Percentiles rank a stretch among this genome's conserved stretches.
These are phyloP conservation scores for Phytopythium sindhum DNA, from an alignment of 352 stramenopile species.

Conservation along the genomic window DNA sequence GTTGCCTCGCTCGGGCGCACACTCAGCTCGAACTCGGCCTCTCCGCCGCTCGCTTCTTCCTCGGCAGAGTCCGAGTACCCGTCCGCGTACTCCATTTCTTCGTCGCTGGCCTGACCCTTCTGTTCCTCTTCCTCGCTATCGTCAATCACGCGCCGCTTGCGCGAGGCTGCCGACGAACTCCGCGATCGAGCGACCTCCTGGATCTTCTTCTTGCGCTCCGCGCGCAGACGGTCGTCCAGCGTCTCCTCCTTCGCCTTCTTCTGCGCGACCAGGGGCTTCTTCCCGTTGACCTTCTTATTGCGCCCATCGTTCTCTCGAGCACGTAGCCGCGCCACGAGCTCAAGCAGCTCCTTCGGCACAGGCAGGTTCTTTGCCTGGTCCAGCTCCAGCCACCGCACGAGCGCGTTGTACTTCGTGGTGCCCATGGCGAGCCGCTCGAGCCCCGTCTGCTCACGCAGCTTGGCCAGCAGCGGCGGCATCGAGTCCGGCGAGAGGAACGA, in stretches of 20 bases:
- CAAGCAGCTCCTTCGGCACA: conserved; percentile 23
- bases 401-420: conserved; percentile 40
- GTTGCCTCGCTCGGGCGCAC: conserved; percentile 12
- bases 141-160: conserved; percentile 20
- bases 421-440: conserved; percentile 30
- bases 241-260: conserved; percentile 25
- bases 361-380: conserved; percentile 43
- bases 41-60: conserved; percentile 30
- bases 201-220: conserved; percentile 22
- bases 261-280: neutral
- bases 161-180: conserved; percentile 11
- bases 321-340: conserved; percentile 24
- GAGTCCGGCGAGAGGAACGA: conserved; percentile 7
- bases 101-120: conserved; percentile 8
- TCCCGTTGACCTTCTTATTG: conserved; percentile 15
- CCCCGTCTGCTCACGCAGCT: conserved; percentile 32
- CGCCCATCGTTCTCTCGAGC: neutral
- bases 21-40: conserved; percentile 30
- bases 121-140: conserved; percentile 31
- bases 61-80: conserved; percentile 27
- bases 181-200: neutral
- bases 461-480: conserved; percentile 24
- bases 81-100: conserved; percentile 29
- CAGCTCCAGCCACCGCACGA: conserved; percentile 53
- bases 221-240: conserved; percentile 39